Base-by-base conservation (phyloP, 371 early-diverging fungal genomes). In the Amoeboaphelidium protococcarum region DNA sequence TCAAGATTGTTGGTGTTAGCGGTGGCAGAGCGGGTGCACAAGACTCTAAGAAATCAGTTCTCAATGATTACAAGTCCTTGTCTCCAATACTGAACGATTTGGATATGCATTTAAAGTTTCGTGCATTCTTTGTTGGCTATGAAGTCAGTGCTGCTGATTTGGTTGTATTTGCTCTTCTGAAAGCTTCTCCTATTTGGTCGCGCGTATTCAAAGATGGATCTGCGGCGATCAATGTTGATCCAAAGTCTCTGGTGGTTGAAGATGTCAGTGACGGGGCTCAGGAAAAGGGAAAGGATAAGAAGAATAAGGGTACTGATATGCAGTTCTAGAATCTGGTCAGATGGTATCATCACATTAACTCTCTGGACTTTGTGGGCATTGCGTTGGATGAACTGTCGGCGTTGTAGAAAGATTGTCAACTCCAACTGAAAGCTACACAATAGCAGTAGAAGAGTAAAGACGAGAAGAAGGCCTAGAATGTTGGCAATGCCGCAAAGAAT, bases 121-220 rank as follows among this genome's bases (percentile, higher is more conserved):
- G 88, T 42, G 75, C 81, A 31, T 87, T 71, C 58, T 53, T 85
- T 50, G 74, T 73, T 46, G 89, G 88, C 1, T 81, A 88, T 63
- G 57, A 67, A 41, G 52, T 67, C 45, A 66, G 84, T 1, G 63
- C 74, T 2, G 90, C 87, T 26, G 94, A 92, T 58, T 72, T 77
- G 41, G 74, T 72, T 21, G 54, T 81, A 47, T 92, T 86, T 85
- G 88, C 82, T 44, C 73, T n/a, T n/a, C n/a, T 91, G 60, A 80
- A 74, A 59, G 59, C 71, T 72, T n/a, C n/a, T n/a, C n/a, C n/a
- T n/a, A n/a, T n/a, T n/a, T n/a, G n/a, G n/a, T n/a, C n/a, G n/a
- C n/a, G n/a, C n/a, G n/a, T n/a, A n/a, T n/a, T n/a, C n/a, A n/a
- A n/a, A n/a, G n/a, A n/a, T n/a, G n/a, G n/a, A 31, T 16, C 16